Evolutionary conservation across 202 grass and related monocot genomes (phyloP).

Genomic region (Zizania palustris): DNA sequence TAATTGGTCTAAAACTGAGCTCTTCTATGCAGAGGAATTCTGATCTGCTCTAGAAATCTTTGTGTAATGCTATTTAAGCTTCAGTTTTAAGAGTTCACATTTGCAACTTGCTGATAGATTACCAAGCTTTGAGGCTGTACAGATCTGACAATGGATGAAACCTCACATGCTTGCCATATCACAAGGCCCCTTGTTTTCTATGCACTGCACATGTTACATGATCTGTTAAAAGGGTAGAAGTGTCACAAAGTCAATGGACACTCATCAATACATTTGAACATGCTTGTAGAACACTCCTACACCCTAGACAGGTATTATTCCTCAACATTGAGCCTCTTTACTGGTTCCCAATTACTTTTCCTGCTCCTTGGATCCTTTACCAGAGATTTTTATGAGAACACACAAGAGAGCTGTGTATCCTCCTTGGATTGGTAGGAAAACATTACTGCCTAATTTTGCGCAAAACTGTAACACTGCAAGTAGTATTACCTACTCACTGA

Average conservation of each 20-base stretch:
- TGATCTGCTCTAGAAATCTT: conserved; percentile 11
- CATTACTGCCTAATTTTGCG: neutral
- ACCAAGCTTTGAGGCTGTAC: conserved; percentile 38
- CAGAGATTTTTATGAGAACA: neutral
- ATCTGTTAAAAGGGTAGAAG: conserved; percentile 36
- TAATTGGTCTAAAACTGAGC: conserved; percentile 14
- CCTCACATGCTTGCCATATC: conserved; percentile 50
- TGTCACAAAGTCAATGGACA: conserved; percentile 53
- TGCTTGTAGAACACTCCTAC: conserved; percentile 47
- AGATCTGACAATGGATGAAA: conserved; percentile 38
- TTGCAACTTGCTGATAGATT: conserved; percentile 47
- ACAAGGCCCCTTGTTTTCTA: conserved; percentile 24
- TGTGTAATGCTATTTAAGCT: neutral
- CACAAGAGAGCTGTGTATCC: neutral
- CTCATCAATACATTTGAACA: conserved; percentile 25
- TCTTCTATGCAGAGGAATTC: neutral
- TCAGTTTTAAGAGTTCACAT: conserved; percentile 26
- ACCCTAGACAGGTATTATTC: conserved; percentile 24
- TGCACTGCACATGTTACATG: conserved; percentile 54
- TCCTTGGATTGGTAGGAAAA: neutral
- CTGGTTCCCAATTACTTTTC: conserved; percentile 10
- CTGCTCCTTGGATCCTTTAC: neutral
- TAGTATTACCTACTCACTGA: neutral
- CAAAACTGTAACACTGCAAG: neutral
- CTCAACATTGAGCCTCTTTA: conserved; percentile 29